Evolutionary conservation across 352 stramenopile species (phyloP).

Genomic region (Globisporangium megalacanthum): DNA sequence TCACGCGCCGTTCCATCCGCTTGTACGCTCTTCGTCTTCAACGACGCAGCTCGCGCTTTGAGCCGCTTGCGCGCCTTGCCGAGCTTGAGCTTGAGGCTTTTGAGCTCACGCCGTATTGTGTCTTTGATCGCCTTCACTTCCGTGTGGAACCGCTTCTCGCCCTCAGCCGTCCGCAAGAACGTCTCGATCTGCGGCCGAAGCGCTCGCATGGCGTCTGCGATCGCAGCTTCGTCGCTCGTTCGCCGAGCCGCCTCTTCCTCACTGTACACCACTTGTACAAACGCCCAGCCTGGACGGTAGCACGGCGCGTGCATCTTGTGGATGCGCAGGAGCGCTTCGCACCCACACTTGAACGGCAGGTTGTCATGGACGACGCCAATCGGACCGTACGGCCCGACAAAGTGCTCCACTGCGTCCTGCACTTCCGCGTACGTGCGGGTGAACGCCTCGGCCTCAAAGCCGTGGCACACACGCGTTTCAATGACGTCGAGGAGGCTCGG

Average conservation of each 20-base stretch:
- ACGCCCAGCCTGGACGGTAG: constrained; percentile 47
- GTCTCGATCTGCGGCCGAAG: constrained; percentile 50
- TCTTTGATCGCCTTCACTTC: constrained; percentile 29
- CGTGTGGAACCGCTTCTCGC: constrained; percentile 57
- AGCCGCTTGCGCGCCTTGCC: constrained; percentile 21
- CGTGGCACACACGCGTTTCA: constrained; percentile 51
- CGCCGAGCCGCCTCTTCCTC: constrained; percentile 45
- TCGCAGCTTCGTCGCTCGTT: constrained; percentile 36
- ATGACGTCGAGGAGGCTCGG: constrained; percentile 63
- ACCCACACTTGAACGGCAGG: constrained; percentile 71
- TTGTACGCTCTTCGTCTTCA: constrained; percentile 20
- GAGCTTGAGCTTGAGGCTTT: constrained; percentile 33
- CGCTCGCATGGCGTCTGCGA: constrained; percentile 37
- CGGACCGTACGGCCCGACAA: constrained; percentile 52
- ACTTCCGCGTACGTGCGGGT: constrained; percentile 33
- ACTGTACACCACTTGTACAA: constrained; percentile 58
- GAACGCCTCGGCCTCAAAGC: constrained; percentile 64
- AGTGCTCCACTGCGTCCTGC: constrained; percentile 47
- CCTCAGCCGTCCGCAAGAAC: constrained; percentile 51
- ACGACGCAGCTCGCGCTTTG: constrained; percentile 15
- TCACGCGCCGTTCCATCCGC: constrained; percentile 30
- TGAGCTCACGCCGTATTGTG: constrained; percentile 19
- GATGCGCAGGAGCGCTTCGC: constrained; percentile 54
- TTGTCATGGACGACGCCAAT: constrained; percentile 50
- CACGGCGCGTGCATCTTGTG: constrained; percentile 70